Conservation (phyloP, 208 protist genomes). For the Trypanosoma mega region DNA sequence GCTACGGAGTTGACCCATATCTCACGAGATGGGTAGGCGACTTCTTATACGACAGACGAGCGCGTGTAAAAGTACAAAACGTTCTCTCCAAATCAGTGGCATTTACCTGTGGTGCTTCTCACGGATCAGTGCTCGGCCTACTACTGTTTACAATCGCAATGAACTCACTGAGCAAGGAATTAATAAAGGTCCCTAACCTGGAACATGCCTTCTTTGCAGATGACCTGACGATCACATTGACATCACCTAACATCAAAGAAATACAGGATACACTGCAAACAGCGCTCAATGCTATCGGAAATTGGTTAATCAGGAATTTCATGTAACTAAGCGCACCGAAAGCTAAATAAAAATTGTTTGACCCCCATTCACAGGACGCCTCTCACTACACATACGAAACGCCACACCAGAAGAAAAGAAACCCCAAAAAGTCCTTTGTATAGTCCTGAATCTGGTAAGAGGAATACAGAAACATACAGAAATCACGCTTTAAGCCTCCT, state of each 20-base stretch:
- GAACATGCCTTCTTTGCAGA: slow-evolving; percentile 32
- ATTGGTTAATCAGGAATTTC: slow-evolving; percentile 1
- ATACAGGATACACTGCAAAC: slow-evolving; percentile 13
- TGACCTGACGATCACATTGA: slow-evolving; percentile 26
- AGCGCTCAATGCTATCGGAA: neutral
- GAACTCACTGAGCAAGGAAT: slow-evolving; percentile 23
- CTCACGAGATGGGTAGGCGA: slow-evolving; percentile 20
- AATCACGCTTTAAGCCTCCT: neutral
- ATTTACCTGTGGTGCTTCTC: slow-evolving; percentile 28
- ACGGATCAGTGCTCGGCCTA: slow-evolving; percentile 31
- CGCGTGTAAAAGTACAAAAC: slow-evolving; percentile 18
- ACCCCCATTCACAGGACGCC: no score
- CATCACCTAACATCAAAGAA: neutral
- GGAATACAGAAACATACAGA: neutral
- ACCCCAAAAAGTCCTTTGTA: slow-evolving; percentile 9
- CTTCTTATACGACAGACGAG: slow-evolving; percentile 16
- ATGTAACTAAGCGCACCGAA: neutral
- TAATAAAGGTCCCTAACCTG: slow-evolving; percentile 8
- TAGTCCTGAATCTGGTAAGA: slow-evolving; percentile 12
- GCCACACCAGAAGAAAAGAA: neutral
- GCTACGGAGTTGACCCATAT: neutral
- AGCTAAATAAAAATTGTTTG: slow-evolving; percentile 12
- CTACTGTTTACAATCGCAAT: slow-evolving; percentile 34
- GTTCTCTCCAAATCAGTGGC: neutral
- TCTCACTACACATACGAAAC: no score